Percentiles rank a stretch among this genome's conserved stretches.
phyloP scores from a whole-genome alignment of 2,329 filamentous ascomycete genomes.

The Leptographium lundbergii region DNA sequence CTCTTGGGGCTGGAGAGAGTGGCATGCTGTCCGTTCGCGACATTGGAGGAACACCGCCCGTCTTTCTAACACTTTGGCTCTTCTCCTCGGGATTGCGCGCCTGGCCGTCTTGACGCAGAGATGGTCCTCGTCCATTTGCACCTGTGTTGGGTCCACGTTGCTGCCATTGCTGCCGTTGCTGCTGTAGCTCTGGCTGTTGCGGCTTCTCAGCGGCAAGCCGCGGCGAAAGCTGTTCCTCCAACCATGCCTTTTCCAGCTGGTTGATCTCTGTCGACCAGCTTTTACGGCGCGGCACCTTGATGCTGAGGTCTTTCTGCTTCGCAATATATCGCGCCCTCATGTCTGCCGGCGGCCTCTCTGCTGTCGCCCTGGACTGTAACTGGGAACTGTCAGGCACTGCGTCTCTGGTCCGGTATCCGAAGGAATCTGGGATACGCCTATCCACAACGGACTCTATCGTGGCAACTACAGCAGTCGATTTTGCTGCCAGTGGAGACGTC shows the following conservation, averaged over 20 bases:
- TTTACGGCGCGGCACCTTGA: conserved; percentile 29
- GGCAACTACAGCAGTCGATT: background rate
- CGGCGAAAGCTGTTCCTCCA: conserved; percentile 15
- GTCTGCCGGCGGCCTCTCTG: background rate
- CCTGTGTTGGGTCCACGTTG: background rate
- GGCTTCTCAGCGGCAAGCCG: background rate
- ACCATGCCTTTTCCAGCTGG: conserved; percentile 21
- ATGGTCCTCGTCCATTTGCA: background rate
- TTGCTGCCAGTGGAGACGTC: background rate
- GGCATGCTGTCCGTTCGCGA: background rate
- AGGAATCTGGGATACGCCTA: background rate
- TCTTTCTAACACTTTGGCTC: background rate
- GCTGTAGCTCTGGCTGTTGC: background rate
- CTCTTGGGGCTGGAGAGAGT: background rate
- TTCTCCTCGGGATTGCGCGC: background rate
- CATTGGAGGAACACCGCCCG: background rate
- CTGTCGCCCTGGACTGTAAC: background rate
- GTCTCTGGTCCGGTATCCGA: background rate
- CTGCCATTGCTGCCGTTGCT: background rate
- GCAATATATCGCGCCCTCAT: conserved; percentile 5
- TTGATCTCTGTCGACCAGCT: conserved; percentile 39
- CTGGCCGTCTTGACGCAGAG: background rate
- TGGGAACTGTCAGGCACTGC: background rate
- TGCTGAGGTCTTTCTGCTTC: conserved; percentile 20
- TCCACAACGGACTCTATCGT: background rate